Base-by-base conservation (phyloP, 768 basidiomycete genomes). In the Melanogaster broomeanus region DNA sequence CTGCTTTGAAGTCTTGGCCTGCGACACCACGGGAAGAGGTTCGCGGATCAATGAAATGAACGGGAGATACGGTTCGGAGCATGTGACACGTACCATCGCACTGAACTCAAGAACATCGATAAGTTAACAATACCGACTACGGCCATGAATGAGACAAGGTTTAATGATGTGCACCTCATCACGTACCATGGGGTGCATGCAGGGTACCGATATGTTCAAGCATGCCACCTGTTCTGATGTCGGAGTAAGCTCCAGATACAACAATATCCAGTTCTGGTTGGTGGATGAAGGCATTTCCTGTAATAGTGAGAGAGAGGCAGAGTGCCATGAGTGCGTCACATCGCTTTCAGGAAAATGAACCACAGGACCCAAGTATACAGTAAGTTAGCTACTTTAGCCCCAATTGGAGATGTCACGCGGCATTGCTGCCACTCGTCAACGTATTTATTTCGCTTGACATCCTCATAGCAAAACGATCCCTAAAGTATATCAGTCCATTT, bases 11-110 rank as follows among this genome's bases (percentile, higher is more conserved):
- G 16, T 18, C n/a, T 18, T 18, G 37, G 8, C n/a, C 37, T 16
- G 7, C 37, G 10, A 30, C 16, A n/a, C 34, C 33, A 19, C 8
- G 10, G 11, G 15, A 35, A 40, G 28, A 10, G 38, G 35, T 18
- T 42, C 30, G 53, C 59, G 58, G 52, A 60, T 57, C 55, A 52
- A 42, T n/a, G 51, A 60, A 21, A 28, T 51, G 61, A 55, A 62
- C 54, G 48, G 61, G 59, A 57, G 45, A 3, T 13, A n/a, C 19
- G 5, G 33, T 44, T 21, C 30, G 28, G 28, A 24, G 12, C 45
- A 22, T 30, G 12, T 8, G 30, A 60, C 61, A 62, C 60, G 61
- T 61, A 60, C 31, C 11, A 21, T 8, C 39, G 9, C 19, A 52
- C 40, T 35, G 37, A 25, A 25, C 42, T 30, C 25, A 27, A 27